Evolutionary conservation across 768 basidiomycete species (phyloP).

Genomic region (Termitomyces sp.): DNA sequence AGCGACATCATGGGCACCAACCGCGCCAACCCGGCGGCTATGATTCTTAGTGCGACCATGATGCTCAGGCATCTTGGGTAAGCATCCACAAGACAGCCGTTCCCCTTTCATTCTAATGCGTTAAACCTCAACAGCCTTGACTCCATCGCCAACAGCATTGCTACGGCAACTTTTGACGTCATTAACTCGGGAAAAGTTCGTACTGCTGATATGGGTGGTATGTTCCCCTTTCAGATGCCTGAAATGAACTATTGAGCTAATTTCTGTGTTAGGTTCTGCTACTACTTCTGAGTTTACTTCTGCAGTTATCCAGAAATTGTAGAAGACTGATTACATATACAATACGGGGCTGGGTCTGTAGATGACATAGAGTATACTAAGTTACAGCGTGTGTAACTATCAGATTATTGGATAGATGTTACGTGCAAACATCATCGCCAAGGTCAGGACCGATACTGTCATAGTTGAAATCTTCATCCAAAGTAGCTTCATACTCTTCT

Average conservation of each 20-base stretch:
- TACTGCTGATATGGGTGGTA: slow-evolving; percentile 95
- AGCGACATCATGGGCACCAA: slow-evolving; percentile 96
- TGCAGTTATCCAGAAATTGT: slow-evolving; percentile 82
- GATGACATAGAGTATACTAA: slow-evolving; percentile 13
- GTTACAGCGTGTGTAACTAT: slow-evolving; percentile 13
- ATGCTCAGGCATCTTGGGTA: slow-evolving; percentile 96
- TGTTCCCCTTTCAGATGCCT: slow-evolving; percentile 21
- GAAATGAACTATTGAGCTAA: slow-evolving; percentile 3
- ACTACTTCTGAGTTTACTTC: slow-evolving; percentile 95
- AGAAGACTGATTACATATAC: slow-evolving; percentile 10
- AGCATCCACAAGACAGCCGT: slow-evolving; percentile 18
- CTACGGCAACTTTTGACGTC: slow-evolving; percentile 87
- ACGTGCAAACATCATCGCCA: slow-evolving; percentile 3
- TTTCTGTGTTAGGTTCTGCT: slow-evolving; percentile 55
- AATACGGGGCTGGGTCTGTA: slow-evolving; percentile 9
- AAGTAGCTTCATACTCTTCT: slow-evolving; percentile 48
- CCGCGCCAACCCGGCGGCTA: slow-evolving; percentile 94
- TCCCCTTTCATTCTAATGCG: neutral
- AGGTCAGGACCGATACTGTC: slow-evolving; percentile 32
- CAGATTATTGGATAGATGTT: slow-evolving; percentile 4
- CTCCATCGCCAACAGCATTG: slow-evolving; percentile 89
- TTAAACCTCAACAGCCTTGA: slow-evolving; percentile 61
- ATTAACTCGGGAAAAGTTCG: slow-evolving; percentile 84
- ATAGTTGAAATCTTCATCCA: slow-evolving; percentile 45
- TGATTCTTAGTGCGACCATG: slow-evolving; percentile 97